A percentile compares a stretch with the other conserved stretches of the same genome.
Evolutionary conservation across 148 eudicot genomes (phyloP).

Genomic region (Dianthus caryophyllus): DNA sequence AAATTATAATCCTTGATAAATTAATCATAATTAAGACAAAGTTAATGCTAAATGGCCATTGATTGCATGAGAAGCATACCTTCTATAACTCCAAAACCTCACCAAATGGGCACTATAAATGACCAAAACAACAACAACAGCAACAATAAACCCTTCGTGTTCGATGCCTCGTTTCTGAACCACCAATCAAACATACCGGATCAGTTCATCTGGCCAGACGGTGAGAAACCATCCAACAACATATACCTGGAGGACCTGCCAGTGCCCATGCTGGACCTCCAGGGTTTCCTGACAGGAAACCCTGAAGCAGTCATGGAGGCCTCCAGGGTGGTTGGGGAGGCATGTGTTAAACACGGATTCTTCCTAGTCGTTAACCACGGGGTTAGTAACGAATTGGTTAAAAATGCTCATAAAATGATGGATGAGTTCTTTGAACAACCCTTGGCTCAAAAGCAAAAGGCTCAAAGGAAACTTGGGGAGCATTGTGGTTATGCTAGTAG

Average conservation of each 20-base stretch:
- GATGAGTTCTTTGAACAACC: slow-evolving; percentile 58
- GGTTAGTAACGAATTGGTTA: slow-evolving; percentile 34
- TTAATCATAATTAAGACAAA: not conserved
- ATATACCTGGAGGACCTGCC: slow-evolving; percentile 27
- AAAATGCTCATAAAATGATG: slow-evolving; percentile 54
- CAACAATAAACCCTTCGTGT: slow-evolving; percentile 27
- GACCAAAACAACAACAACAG: slow-evolving; percentile 9
- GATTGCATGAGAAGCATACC: slow-evolving; percentile 32
- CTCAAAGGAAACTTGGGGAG: slow-evolving; percentile 61
- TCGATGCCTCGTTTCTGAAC: slow-evolving; percentile 42
- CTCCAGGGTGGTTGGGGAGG: slow-evolving; percentile 36
- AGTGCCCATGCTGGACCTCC: slow-evolving; percentile 50
- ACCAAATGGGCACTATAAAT: slow-evolving; percentile 14
- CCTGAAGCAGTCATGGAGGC: slow-evolving; percentile 27
- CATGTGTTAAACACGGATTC: slow-evolving; percentile 63
- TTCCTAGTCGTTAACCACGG: slow-evolving; percentile 66
- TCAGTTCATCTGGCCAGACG: slow-evolving; percentile 66
- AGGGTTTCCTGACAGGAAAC: slow-evolving; percentile 45
- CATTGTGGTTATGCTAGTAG: slow-evolving; percentile 83
- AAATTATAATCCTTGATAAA: not conserved
- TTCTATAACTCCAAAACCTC: slow-evolving; percentile 13
- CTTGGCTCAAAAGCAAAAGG: slow-evolving; percentile 45
- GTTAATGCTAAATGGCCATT: slow-evolving; percentile 42
- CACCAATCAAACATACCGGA: slow-evolving; percentile 43
- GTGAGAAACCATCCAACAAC: slow-evolving; percentile 39